These are phyloP conservation scores for Rutstroemia sp. DNA, from an alignment of 2,329 filamentous ascomycete species.

Conservation along the genomic window DNA sequence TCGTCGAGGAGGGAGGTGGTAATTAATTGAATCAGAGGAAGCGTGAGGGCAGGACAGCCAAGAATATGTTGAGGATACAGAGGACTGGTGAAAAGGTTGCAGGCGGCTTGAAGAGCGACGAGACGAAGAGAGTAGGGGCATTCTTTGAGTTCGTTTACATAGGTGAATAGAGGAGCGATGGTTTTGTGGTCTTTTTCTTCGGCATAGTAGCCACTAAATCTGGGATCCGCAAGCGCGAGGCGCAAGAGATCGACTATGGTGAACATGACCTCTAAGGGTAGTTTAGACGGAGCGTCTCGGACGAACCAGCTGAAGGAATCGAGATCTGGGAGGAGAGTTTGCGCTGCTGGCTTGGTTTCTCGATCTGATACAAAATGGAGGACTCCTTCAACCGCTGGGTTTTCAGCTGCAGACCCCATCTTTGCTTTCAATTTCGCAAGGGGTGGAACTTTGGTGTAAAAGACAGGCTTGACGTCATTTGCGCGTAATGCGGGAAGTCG, in stretches of 20 bases:
- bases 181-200: constrained; percentile 64
- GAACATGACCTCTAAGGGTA: constrained; percentile 65
- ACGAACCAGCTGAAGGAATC: constrained; percentile 56
- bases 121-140: constrained; percentile 79
- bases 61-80: constrained; percentile 63
- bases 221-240: constrained; percentile 66
- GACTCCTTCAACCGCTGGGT: constrained; percentile 55
- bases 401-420: constrained; percentile 56
- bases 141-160: constrained; percentile 46
- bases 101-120: constrained; percentile 73
- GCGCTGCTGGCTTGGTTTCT: constrained; percentile 48
- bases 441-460: constrained; percentile 73
- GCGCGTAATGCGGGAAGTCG: constrained; percentile 63
- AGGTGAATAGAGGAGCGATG: constrained; percentile 51
- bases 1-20: constrained; percentile 74
- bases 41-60: constrained; percentile 41
- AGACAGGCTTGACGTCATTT: constrained; percentile 51
- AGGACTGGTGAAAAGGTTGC: constrained; percentile 74
- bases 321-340: constrained; percentile 66
- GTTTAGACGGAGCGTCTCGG: constrained; percentile 41
- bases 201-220: constrained; percentile 75
- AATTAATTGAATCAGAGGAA: constrained; percentile 59
- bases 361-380: constrained; percentile 64
- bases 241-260: constrained; percentile 80
- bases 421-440: constrained; percentile 76